These are phyloP conservation scores for Hyphopichia pseudoburtonii DNA, from an alignment of 1,139 yeast species.

Conservation along the genomic window DNA sequence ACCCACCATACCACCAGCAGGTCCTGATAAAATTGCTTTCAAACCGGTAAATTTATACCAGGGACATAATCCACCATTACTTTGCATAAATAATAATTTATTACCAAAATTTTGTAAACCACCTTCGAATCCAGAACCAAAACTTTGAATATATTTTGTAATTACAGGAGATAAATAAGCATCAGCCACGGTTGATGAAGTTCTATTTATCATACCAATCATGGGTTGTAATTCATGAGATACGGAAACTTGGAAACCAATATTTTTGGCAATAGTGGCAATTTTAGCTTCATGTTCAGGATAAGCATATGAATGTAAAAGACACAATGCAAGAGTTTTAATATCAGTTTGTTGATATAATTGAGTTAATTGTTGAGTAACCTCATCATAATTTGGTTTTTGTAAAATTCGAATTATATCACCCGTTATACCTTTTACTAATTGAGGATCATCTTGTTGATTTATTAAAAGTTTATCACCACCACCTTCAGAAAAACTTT, in stretches of 20 bases:
- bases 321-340: constrained; percentile 37
- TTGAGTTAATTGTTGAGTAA: constrained; percentile 22
- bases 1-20: constrained; percentile 56
- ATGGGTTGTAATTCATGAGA: constrained; percentile 45
- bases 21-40: constrained; percentile 49
- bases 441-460: constrained; percentile 20
- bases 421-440: constrained; percentile 35
- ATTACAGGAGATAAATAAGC: constrained; percentile 45
- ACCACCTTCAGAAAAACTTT: constrained; percentile 42
- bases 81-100: constrained; percentile 46
- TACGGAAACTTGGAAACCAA: constrained; percentile 41
- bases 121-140: constrained; percentile 46
- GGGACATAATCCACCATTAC: constrained; percentile 50
- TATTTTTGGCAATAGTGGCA: constrained; percentile 34
- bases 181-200: constrained; percentile 47
- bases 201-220: constrained; percentile 45
- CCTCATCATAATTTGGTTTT: constrained; percentile 28
- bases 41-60: constrained; percentile 50
- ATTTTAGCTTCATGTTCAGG: constrained; percentile 39
- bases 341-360: constrained; percentile 27
- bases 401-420: constrained; percentile 33
- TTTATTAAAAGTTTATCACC: constrained; percentile 27
- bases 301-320: constrained; percentile 41
- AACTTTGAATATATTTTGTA: constrained; percentile 31
- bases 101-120: constrained; percentile 45